Base-by-base conservation (phyloP, 2,329 filamentous ascomycete species). In the Colletotrichum tropicale region DNA sequence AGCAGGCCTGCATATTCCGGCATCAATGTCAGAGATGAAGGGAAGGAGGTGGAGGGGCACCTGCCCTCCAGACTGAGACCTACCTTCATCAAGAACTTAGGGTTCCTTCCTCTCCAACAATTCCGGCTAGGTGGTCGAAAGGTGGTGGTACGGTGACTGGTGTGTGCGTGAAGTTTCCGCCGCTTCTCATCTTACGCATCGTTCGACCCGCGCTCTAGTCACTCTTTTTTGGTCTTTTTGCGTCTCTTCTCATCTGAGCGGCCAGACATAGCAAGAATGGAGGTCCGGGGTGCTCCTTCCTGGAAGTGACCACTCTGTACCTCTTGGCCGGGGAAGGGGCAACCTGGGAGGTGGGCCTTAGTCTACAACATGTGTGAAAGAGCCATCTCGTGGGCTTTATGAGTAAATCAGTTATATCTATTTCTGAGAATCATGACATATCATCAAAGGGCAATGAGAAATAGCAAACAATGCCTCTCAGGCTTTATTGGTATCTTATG, bases 41-140 rank as follows among this genome's bases (percentile, higher is more conserved):
- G 2, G n/a, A 8, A 21, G 6, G n/a, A 13, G 43, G n/a, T 4
- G n/a, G n/a, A 52, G n/a, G 0, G n/a, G n/a, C n/a, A 52, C n/a
- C 43, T 52, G 43, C n/a, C n/a, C n/a, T 52, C 43, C 43, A 52
- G 43, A 52, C 10, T 21, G 10, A 8, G 10, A 13, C n/a, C 43
- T 52, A 52, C 43, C 43, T 21, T 52, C n/a, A 52, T 52, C n/a
- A 52, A 21, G n/a, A 52, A 21, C 43, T 21, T 52, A 13, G 43
- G 18, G 43, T 52, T 52, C 43, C n/a, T 52, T 21, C 43, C 43
- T 3, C 2, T 52, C n/a, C 43, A 21, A 21, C n/a, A 21, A 21
- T 13, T 52, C n/a, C 43, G 43, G 43, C n/a, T 52, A 52, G 43
- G n/a, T 52, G 43, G 43, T 52, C 43, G 43, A 52, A n/a, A 1